Base-by-base conservation (phyloP, 768 basidiomycete species). In the Tylopilus sp. region DNA sequence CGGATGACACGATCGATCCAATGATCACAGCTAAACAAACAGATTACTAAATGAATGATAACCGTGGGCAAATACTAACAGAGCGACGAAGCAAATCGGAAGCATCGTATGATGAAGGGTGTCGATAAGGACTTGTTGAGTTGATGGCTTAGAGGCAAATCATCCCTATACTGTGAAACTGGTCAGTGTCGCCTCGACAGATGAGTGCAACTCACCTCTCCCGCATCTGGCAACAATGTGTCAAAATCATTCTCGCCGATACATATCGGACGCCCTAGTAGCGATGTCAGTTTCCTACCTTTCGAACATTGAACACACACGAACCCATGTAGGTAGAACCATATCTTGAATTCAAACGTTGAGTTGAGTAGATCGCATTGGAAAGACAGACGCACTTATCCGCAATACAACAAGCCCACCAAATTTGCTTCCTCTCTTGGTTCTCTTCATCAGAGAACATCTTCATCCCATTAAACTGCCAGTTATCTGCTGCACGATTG, bases 301-400 rank as follows among this genome's bases (percentile, higher is more conserved):
- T 16, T 6, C 29, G 5, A 48, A 24, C 16, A 5, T 25, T 2
- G 33, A 38, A 9, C 28, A 25, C 51, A 38, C 38, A 54, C 70
- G 22, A 63, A 82, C 86, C 87, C 79, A 90, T 84, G 69, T 87
- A 91, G 29, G 86, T 76, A 22, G 86, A 86, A 4, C 83, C 82
- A 66, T 86, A 82, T 64, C 87, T 86, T 53, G 50, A 55, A 47
- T 44, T 44, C 46, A 22, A 24, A 48, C 38, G 31, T 55, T 51
- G 45, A 50, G 50, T 33, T 37, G 22, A 28, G 21, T 52, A 31
- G 34, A 22, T 45, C 19, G 45, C 22, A 40, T 45, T 30, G 49
- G n/a, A 51, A 22, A 29, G 37, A 54, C n/a, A 29, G 41, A 58
- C 78, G 29, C 57, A 88, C 87, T 85, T 80, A 61, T 92, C 87